These are phyloP conservation scores for Thalassiosira hispida DNA, from an alignment of 352 stramenopile species.

Conservation along the genomic window DNA sequence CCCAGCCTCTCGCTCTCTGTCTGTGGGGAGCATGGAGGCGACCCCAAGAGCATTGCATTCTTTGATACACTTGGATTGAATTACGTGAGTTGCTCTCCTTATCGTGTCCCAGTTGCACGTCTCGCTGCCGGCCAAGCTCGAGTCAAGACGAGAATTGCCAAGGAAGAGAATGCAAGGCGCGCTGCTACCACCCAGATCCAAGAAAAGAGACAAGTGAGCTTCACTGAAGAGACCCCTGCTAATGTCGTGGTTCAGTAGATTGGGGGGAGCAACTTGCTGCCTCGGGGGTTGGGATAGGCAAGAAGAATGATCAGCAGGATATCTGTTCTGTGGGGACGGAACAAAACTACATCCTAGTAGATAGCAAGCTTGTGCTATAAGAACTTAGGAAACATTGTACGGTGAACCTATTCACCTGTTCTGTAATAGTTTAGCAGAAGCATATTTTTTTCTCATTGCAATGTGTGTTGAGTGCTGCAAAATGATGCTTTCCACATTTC, in stretches of 20 bases:
- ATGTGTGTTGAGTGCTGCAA: no score
- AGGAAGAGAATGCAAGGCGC: constrained; percentile 16
- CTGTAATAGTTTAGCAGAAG: no score
- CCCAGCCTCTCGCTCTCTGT: constrained; percentile 79
- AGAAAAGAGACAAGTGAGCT: constrained; percentile 12
- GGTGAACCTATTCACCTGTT: no score
- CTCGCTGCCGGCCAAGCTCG: constrained; percentile 80
- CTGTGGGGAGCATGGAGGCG: constrained; percentile 87
- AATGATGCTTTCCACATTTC: no score
- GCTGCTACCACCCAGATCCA: neutral
- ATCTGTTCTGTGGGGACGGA: neutral
- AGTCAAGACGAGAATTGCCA: constrained; percentile 41
- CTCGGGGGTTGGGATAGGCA: neutral
- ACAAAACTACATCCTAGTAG: no score
- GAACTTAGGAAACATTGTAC: no score
- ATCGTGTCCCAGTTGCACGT: constrained; percentile 82
- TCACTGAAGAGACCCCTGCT: constrained; percentile 7
- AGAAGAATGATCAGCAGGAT: no score
- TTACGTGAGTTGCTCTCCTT: constrained; percentile 86
- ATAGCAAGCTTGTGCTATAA: no score
- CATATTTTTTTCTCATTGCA: no score
- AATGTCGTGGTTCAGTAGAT: constrained; percentile 32
- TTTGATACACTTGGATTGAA: constrained; percentile 82
- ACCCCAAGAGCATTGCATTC: constrained; percentile 84
- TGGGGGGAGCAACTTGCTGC: neutral